Evolutionary conservation across 1,139 yeast genomes (phyloP), one percentile per base, ranked within the genome.

Genomic region (Saccharomyces hybrid): DNA sequence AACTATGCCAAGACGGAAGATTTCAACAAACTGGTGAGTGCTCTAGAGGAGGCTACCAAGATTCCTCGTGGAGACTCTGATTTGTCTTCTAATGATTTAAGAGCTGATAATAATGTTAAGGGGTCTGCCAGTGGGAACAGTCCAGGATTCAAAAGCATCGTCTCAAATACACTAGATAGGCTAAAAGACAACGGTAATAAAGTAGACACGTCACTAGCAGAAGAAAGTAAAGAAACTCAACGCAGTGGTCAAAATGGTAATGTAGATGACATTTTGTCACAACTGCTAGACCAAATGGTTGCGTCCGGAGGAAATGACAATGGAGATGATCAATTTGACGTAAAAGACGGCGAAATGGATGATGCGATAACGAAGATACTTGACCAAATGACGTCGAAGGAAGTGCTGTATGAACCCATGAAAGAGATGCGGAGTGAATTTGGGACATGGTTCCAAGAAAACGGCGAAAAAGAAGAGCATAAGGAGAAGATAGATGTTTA

Each of bases 361-460:
- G 82, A 83, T 59, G 75, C 91, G 49, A 76, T 91, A 59, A 79
- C 81, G 28, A 90, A 87, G 53, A 84, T 91, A 84, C 77, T 93
- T 65, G 86, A 84, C 58, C 95, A 89, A 68, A 78, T 93, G 70
- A 82, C 95, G 19, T 84, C 95, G 6, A 91, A 89, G 68, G 95
- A 86, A 56, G 88, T 91, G 31, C 76, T 93, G 51, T 91, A 88
- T 67, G 96, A 87, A 62, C 96, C 98, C 2, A 80, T 93, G 73
- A 86, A 84, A 65, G 96, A 89, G 58, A 78, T 91, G 70, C 82
- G 85, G 60, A 73, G 76, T 21, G 88, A 88, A 61, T 84, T 82
- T 66, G 67, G 68, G 4, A 52, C 59, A 34, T 73, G 75, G 70
- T 62, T 79, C 66, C 73, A 73, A 49, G 77, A 74, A 53, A 72